Conservation (phyloP, 208 protist genomes). For the Borovskyia barvae region DNA sequence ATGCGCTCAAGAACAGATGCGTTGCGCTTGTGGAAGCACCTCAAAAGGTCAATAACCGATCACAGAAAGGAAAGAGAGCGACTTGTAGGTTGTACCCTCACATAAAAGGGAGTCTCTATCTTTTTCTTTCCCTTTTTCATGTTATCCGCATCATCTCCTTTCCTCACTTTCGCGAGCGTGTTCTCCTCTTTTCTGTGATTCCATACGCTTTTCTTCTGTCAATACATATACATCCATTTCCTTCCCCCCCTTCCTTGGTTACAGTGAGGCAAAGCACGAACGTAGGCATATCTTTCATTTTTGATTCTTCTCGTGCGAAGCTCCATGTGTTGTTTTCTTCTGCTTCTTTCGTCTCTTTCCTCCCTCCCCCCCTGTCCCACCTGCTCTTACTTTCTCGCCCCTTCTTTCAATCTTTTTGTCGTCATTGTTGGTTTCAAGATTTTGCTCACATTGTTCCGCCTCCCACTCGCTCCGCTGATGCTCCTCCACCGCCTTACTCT, state of each 20-base stretch:
- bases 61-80: no score
- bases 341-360: not conserved
- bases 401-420: not conserved
- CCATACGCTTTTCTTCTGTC: not conserved
- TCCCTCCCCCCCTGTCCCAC: not conserved
- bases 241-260: no score
- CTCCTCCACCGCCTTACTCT: not conserved
- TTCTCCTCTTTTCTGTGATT: conserved; percentile 6
- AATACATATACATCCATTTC: no score
- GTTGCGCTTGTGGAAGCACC: no score
- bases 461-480: not conserved
- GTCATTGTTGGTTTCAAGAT: no score
- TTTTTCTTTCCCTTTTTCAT: no score
- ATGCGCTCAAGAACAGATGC: no score
- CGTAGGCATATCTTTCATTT: not conserved
- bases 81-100: no score
- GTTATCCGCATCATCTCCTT: no score
- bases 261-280: no score
- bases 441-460: not conserved
- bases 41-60: no score
- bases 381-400: not conserved
- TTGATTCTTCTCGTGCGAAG: not conserved
- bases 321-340: not conserved
- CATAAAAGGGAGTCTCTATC: no score
- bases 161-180: not conserved